A percentile compares a stretch with the other conserved stretches of the same genome.
phyloP scores from a whole-genome alignment of 2,329 filamentous ascomycete species.

The Graphilbum sp. region DNA sequence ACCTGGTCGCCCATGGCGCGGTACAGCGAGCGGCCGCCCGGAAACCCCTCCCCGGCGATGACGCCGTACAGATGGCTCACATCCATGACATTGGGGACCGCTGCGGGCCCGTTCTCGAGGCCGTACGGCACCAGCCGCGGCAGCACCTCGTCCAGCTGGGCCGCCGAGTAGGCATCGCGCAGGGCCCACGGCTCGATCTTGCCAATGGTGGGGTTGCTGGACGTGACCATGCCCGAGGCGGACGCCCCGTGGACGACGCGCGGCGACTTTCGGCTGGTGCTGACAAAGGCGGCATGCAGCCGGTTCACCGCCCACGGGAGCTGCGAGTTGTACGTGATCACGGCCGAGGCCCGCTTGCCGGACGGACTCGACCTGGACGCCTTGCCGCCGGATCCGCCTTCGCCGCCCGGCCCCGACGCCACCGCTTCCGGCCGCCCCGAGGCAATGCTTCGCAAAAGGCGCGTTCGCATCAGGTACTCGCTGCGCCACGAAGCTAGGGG shows the following conservation, averaged over 20 bases:
- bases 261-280: constrained; percentile 49
- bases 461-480: constrained; percentile 81
- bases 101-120: constrained; percentile 60
- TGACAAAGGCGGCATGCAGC: constrained; percentile 58
- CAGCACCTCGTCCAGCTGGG: constrained; percentile 63
- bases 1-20: constrained; percentile 52
- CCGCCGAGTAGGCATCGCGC: constrained; percentile 55
- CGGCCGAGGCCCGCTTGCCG: constrained; percentile 52
- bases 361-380: too few species aligned
- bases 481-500: constrained; percentile 84
- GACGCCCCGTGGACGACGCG: constrained; percentile 71
- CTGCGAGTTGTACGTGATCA: constrained; percentile 75
- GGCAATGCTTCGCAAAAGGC: constrained; percentile 63
- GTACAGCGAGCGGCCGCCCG: constrained; percentile 67
- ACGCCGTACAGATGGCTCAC: constrained; percentile 74
- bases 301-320: constrained; percentile 65
- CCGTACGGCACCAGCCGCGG: constrained; percentile 63
- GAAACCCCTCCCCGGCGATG: constrained; percentile 72
- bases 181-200: constrained; percentile 73
- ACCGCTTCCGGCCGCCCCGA: constrained; percentile 71
- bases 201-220: constrained; percentile 61
- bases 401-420: constrained; percentile 27
- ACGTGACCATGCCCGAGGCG: constrained; percentile 60
- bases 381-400: too few species aligned
- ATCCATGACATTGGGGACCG: constrained; percentile 75